phyloP scores from a whole-genome alignment of 805 yeast genomes.

The Lipomyces yamanashiensis region DNA sequence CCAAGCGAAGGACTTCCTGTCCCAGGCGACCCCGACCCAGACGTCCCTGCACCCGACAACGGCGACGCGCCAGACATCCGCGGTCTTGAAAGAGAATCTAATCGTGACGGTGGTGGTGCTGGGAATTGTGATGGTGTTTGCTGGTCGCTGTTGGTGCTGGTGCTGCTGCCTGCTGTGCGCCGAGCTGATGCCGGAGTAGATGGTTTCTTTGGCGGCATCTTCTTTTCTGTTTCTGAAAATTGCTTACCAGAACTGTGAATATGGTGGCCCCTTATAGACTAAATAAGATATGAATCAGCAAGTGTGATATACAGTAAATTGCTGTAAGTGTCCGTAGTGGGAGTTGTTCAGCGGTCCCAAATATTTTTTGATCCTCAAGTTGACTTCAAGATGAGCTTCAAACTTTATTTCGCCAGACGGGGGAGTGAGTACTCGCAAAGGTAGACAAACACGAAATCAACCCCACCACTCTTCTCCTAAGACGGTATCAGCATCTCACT shows the following conservation, averaged over 20 bases:
- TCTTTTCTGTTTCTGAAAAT: neutral
- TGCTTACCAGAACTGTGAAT: neutral
- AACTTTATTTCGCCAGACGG: neutral
- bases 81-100: slow-evolving; percentile 6
- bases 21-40: neutral
- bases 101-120: slow-evolving; percentile 9
- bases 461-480: no score
- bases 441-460: no score
- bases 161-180: neutral
- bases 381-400: neutral
- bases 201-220: slow-evolving; percentile 12
- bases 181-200: neutral
- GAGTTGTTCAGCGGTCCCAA: neutral
- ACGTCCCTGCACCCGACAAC: neutral
- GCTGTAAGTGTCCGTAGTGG: neutral
- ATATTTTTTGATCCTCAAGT: neutral
- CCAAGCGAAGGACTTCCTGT: slow-evolving; percentile 4
- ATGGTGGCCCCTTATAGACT: neutral
- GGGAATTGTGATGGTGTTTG: slow-evolving; percentile 4
- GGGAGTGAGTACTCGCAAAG: no score
- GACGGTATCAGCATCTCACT: no score
- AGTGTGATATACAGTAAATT: neutral
- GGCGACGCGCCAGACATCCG: neutral
- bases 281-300: no score
- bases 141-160: neutral